Evolutionary conservation across 2,329 filamentous ascomycete species (phyloP).

Genomic region (Acephala macrosclerotiorum): DNA sequence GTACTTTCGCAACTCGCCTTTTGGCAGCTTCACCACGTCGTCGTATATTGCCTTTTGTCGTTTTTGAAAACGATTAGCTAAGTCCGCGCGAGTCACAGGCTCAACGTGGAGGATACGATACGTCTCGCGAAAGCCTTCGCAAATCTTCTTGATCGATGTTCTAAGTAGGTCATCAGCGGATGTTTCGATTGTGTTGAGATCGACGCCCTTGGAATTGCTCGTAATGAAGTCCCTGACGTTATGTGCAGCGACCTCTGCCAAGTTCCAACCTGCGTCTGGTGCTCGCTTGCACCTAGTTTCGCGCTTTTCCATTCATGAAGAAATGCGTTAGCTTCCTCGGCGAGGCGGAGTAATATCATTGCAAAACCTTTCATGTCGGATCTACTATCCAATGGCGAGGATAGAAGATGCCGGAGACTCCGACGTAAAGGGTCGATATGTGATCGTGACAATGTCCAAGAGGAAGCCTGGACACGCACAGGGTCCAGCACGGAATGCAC

Average conservation of each 20-base stretch:
- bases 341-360: slow-evolving; percentile 14
- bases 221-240: background rate
- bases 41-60: slow-evolving; percentile 40
- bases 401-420: slow-evolving; percentile 5
- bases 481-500: background rate
- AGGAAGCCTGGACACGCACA: background rate
- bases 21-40: slow-evolving; percentile 32
- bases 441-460: slow-evolving; percentile 13
- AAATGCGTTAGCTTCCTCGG: slow-evolving; percentile 12
- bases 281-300: background rate
- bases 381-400: background rate
- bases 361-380: slow-evolving; percentile 18
- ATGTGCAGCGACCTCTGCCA: slow-evolving; percentile 3
- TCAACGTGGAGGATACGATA: slow-evolving; percentile 51
- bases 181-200: slow-evolving; percentile 32
- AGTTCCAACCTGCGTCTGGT: slow-evolving; percentile 11
- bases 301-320: slow-evolving; percentile 16
- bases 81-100: slow-evolving; percentile 46
- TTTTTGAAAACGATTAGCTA: slow-evolving; percentile 43
- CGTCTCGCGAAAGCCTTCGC: slow-evolving; percentile 40
- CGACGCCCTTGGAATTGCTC: slow-evolving; percentile 26
- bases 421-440: slow-evolving; percentile 23
- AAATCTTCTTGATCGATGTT: slow-evolving; percentile 45
- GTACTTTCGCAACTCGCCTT: slow-evolving; percentile 28
- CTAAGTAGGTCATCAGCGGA: slow-evolving; percentile 36